Evolutionary conservation across 2,329 filamentous ascomycete genomes (phyloP).

Genomic region (Myriangium duriaei): DNA sequence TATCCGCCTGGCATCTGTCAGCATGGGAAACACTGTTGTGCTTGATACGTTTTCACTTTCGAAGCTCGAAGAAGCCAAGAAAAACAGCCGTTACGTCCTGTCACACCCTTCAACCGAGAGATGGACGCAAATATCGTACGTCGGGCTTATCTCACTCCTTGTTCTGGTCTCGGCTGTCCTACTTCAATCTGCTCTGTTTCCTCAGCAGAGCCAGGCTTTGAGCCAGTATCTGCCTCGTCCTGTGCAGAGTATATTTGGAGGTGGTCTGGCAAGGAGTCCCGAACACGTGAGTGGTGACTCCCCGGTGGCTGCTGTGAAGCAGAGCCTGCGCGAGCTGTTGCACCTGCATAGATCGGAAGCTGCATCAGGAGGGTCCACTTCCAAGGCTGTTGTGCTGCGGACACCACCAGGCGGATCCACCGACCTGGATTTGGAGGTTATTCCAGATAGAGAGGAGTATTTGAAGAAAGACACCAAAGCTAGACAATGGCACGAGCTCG

Average conservation of each 20-base stretch:
- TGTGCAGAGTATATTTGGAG: constrained; percentile 11
- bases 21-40: constrained; percentile 64
- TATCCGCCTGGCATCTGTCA: constrained; percentile 69
- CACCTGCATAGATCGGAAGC: constrained; percentile 11
- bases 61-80: constrained; percentile 35
- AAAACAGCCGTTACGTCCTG: constrained; percentile 53
- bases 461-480: constrained; percentile 34
- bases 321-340: constrained; percentile 13
- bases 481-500: constrained; percentile 60
- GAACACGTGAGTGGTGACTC: no score
- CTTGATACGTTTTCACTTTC: constrained; percentile 66
- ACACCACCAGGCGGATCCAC: constrained; percentile 22
- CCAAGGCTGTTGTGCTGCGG: constrained; percentile 30
- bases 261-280: constrained; percentile 13
- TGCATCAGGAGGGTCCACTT: constrained; percentile 9
- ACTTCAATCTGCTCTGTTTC: constrained; percentile 47
- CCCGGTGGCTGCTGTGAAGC: no score
- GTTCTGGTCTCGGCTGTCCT: constrained; percentile 51
- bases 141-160: constrained; percentile 48
- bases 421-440: constrained; percentile 23
- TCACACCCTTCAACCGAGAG: constrained; percentile 42
- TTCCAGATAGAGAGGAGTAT: constrained; percentile 27
- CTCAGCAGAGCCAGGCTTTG: constrained; percentile 44
- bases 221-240: constrained; percentile 21
- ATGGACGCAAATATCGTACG: constrained; percentile 41